phyloP scores from a whole-genome alignment of 352 stramenopile species.

The Phytophthora sp. region DNA sequence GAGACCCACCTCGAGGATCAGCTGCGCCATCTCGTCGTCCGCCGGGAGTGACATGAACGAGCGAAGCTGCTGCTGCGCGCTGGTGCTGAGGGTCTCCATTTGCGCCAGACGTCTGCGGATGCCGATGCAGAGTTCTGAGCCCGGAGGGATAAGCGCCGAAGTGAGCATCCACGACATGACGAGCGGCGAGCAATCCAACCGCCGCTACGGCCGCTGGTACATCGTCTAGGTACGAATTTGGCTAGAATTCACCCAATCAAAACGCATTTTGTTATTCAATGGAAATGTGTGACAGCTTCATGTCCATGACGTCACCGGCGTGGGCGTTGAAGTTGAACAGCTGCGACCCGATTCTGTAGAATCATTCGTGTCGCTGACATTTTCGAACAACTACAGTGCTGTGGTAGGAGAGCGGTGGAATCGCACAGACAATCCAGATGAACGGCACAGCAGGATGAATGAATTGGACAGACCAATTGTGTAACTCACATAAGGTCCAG shows the following conservation, averaged over 20 bases:
- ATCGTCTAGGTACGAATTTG: too few species aligned
- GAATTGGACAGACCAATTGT: background rate
- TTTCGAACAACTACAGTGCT: too few species aligned
- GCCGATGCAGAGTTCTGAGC: background rate
- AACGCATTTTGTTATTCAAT: too few species aligned
- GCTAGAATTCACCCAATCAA: too few species aligned
- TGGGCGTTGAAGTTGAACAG: constrained; percentile 17
- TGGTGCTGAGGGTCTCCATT: constrained; percentile 48
- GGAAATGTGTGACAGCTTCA: too few species aligned
- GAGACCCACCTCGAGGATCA: constrained; percentile 70
- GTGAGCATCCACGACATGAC: constrained; percentile 34
- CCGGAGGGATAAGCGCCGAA: constrained; percentile 19
- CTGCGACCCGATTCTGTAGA: too few species aligned
- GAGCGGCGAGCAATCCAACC: constrained; percentile 27
- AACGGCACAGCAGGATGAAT: background rate
- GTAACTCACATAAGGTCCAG: background rate
- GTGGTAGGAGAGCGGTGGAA: background rate
- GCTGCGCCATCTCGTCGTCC: constrained; percentile 77
- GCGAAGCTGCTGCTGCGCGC: constrained; percentile 68
- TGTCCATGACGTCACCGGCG: constrained; percentile 11
- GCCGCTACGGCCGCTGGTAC: too few species aligned
- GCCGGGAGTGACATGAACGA: constrained; percentile 73
- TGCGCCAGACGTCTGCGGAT: background rate
- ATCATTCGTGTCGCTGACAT: too few species aligned
- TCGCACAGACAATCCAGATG: background rate